Conservation (phyloP, 768 basidiomycete species). For the Plicaturopsis crispa region DNA sequence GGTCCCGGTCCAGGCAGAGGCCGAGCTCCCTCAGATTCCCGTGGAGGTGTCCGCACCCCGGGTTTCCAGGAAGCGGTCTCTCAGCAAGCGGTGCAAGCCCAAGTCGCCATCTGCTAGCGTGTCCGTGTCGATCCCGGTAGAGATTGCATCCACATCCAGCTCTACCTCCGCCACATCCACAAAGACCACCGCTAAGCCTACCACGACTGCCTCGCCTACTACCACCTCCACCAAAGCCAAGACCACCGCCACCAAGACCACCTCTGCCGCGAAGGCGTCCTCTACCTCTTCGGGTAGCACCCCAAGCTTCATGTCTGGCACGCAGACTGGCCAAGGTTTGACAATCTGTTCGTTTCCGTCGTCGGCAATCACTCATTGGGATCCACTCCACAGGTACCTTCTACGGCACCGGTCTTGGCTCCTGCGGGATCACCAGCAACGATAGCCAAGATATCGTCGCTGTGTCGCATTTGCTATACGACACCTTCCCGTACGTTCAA, state of each 20-base stretch:
- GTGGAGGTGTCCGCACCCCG: not conserved
- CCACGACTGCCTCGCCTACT: constrained; percentile 15
- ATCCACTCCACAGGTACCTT: constrained; percentile 33
- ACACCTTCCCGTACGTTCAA: constrained; percentile 46
- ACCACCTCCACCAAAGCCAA: constrained; percentile 5
- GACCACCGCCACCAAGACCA: not conserved
- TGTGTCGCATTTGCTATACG: constrained; percentile 47
- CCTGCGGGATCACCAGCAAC: constrained; percentile 53
- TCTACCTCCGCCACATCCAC: constrained; percentile 12
- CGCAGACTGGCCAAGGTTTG: constrained; percentile 41
- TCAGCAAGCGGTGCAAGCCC: constrained; percentile 14
- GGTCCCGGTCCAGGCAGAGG: constrained; percentile 19
- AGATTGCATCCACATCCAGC: constrained; percentile 8
- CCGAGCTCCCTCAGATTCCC: not conserved
- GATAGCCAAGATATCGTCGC: constrained; percentile 50
- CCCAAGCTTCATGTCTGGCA: constrained; percentile 37
- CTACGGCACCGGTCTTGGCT: constrained; percentile 53
- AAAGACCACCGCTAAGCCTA: constrained; percentile 10
- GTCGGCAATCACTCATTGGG: not conserved
- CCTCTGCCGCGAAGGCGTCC: constrained; percentile 7
- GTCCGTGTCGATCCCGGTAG: constrained; percentile 6
- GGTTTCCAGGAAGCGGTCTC: not conserved
- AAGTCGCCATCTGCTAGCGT: constrained; percentile 4
- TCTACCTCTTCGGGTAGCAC: constrained; percentile 1
- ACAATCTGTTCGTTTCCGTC: constrained; percentile 3